These are phyloP conservation scores for Hypoxylon sp. DNA, from an alignment of 2,329 filamentous ascomycete species.

Conservation along the genomic window DNA sequence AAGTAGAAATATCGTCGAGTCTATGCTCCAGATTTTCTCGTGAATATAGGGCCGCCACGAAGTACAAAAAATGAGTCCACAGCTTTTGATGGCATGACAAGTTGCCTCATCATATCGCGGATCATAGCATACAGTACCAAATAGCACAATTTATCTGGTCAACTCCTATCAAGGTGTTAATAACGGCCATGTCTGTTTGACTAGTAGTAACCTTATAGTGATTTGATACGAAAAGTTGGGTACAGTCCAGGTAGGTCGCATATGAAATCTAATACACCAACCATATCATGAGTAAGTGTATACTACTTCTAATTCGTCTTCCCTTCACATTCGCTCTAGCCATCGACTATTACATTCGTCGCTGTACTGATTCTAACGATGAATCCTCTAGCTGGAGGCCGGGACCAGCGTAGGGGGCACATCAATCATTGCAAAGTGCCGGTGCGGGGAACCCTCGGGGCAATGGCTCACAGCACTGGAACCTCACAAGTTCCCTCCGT, in stretches of 20 bases:
- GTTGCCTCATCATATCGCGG: not conserved
- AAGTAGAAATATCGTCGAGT: not conserved
- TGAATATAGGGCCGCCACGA: not conserved
- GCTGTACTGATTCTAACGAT: not conserved
- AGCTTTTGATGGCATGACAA: not conserved
- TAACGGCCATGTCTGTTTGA: not conserved
- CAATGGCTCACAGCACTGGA: not conserved
- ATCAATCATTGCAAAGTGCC: conserved; percentile 27
- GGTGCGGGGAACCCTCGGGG: conserved; percentile 39
- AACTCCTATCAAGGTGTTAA: not conserved
- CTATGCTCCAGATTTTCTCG: not conserved
- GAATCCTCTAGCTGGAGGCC: not conserved
- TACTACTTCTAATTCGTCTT: not conserved
- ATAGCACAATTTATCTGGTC: not conserved
- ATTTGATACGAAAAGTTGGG: not conserved
- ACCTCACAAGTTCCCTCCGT: not conserved
- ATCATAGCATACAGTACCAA: not conserved
- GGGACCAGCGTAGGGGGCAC: not conserved
- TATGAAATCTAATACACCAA: not conserved
- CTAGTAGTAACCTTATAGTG: not conserved
- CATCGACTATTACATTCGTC: not conserved
- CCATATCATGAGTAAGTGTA: not conserved
- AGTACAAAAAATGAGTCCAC: not conserved
- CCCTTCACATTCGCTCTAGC: not conserved
- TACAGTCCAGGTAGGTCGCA: not conserved